Conservation (phyloP, 2,329 filamentous ascomycete genomes). For the Alternaria burnsii region DNA sequence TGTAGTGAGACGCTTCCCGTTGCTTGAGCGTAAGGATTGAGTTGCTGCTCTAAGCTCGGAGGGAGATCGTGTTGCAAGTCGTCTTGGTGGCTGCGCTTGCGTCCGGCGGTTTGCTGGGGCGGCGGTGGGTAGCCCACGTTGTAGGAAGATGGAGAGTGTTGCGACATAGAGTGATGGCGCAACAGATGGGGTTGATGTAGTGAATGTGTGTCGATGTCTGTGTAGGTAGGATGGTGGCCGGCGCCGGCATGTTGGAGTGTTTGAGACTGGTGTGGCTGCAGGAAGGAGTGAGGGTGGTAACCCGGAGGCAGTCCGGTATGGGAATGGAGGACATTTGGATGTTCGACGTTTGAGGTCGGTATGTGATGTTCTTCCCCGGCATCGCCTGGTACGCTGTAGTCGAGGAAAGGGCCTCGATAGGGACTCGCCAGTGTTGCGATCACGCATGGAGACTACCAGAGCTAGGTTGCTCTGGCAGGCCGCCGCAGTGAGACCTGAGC, state of each 20-base stretch:
- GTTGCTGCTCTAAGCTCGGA: conserved; percentile 52
- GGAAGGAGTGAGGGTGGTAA: conserved; percentile 46
- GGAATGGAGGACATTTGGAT: conserved; percentile 52
- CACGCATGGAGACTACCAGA: conserved; percentile 62
- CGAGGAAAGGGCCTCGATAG: conserved; percentile 58
- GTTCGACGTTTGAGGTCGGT: conserved; percentile 54
- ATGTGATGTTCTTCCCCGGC: conserved; percentile 53
- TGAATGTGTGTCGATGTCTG: conserved; percentile 50
- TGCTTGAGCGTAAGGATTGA: conserved; percentile 50
- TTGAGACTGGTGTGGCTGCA: conserved; percentile 50
- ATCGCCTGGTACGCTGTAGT: conserved; percentile 56
- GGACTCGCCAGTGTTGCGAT: conserved; percentile 60
- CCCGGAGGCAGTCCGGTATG: conserved; percentile 47
- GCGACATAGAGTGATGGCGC: conserved; percentile 50
- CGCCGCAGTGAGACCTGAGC: conserved; percentile 56
- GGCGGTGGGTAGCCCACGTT: conserved; percentile 46
- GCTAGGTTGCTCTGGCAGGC: conserved; percentile 59
- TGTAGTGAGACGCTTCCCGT: conserved; percentile 51
- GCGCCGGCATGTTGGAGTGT: conserved; percentile 50
- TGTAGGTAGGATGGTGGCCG: conserved; percentile 49
- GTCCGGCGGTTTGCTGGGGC: conserved; percentile 40
- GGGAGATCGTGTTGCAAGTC: conserved; percentile 49
- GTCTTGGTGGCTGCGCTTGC: conserved; percentile 57
- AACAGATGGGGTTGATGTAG: conserved; percentile 48
- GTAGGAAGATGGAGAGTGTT: conserved; percentile 49